Conservation (phyloP, 768 basidiomycete genomes). For the Termitomyces titanicus region DNA sequence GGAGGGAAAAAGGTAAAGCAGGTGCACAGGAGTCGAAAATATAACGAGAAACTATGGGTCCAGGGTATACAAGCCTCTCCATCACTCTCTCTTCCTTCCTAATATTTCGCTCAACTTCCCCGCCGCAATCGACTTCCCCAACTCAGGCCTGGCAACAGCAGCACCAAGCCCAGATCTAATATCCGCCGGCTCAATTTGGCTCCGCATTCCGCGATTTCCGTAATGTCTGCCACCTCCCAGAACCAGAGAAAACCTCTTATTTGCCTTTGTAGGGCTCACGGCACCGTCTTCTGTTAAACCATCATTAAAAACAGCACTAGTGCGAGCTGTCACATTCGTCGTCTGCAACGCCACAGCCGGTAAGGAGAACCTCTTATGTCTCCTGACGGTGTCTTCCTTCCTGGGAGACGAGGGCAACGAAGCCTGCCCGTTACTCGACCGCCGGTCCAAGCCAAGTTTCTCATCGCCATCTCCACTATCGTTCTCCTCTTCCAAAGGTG, state of each 20-base stretch:
- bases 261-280: constrained; percentile 27
- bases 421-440: constrained; percentile 6
- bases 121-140: constrained; percentile 46
- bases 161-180: constrained; percentile 22
- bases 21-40: neutral
- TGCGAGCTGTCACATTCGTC: constrained; percentile 63
- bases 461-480: neutral
- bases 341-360: constrained; percentile 77
- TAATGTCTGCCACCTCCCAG: constrained; percentile 34
- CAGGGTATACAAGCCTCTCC: neutral
- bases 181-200: constrained; percentile 25
- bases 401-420: constrained; percentile 27
- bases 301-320: constrained; percentile 21
- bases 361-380: constrained; percentile 66
- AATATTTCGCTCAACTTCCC: constrained; percentile 54
- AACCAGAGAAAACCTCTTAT: constrained; percentile 53
- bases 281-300: constrained; percentile 16
- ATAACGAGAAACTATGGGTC: neutral
- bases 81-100: constrained; percentile 28
- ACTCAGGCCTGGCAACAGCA: constrained; percentile 18
- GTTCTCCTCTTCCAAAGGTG: constrained; percentile 14
- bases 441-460: neutral
- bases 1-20: neutral
- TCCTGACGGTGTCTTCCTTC: constrained; percentile 58
- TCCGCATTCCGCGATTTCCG: constrained; percentile 1